Evolutionary conservation across 164 flowering plant genomes (phyloP), one percentile per base, ranked within the genome.

Genomic region (Vitis rupestris): DNA sequence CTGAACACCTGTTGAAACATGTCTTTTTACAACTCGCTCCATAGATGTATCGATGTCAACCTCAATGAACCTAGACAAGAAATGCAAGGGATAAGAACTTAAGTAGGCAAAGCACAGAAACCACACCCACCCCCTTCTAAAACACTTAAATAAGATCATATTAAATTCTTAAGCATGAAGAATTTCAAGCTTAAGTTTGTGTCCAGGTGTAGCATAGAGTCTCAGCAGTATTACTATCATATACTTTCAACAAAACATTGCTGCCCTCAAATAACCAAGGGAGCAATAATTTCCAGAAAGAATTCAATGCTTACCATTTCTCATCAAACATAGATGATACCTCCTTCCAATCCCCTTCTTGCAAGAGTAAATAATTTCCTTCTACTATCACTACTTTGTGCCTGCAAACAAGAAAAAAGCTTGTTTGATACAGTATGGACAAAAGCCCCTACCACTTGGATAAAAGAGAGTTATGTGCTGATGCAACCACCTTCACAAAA

Each of bases 351-450:
- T 65, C 54, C 51, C 87, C 98, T 9, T 91, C 98, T 51, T 85
- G 97, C 73, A 95, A 69, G 8, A 95, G 74, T 74, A 95, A 72
- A 75, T 95, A 95, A 74, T 93, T 93, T 60, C 99, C 99, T 86
- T 95, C 98, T 60, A 95, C 98, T 62, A 95, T 85, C 63, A 95
- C 92, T 23, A 95, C 79, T 76, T 87, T 87, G 78, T 95, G 98
- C 83, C 98, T 95, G 89, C 67, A 81, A 77, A 67, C 64, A 70
- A 10, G 53, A n/a, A 31, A 5, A 72, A 50, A 14, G 50, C 9
- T 11, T 12, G 12, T 70, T 55, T 11, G 10, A 52, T 31, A 29
- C 9, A 12, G 30, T 52, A 58, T 57, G 27, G 51, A 66, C 47
- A 6, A 16, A 9, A 37, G 50, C 19, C 16, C 50, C 15, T 15